These are phyloP conservation scores for Starmerella gropengiesseri DNA, from an alignment of 805 yeast genomes.

Conservation along the genomic window DNA sequence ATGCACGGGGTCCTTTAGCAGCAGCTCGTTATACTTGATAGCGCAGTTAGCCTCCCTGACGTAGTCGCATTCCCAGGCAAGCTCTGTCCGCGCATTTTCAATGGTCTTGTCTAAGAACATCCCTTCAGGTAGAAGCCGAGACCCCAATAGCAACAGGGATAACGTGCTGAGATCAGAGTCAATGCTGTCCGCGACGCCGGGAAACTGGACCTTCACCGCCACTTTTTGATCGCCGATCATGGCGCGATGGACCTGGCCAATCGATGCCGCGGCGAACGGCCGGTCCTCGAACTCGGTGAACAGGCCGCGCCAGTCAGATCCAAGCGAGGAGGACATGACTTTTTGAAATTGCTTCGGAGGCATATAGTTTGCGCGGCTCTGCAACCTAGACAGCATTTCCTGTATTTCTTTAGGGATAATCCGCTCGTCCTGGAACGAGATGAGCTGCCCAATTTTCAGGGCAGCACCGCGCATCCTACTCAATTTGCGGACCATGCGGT, in stretches of 20 bases:
- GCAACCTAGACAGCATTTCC: constrained; percentile 68
- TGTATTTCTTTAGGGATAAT: constrained; percentile 79
- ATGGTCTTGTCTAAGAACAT: constrained; percentile 82
- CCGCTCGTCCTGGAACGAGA: constrained; percentile 85
- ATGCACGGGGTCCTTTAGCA: constrained; percentile 44
- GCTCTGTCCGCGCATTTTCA: constrained; percentile 83
- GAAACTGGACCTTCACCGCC: constrained; percentile 93
- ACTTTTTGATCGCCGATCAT: constrained; percentile 41
- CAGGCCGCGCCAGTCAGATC: constrained; percentile 62
- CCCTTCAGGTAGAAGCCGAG: constrained; percentile 80
- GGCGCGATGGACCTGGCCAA: constrained; percentile 92
- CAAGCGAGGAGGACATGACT: constrained; percentile 63
- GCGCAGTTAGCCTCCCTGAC: constrained; percentile 74
- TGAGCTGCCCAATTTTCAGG: constrained; percentile 88
- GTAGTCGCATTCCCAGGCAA: constrained; percentile 97
- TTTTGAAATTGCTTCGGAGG: constrained; percentile 79
- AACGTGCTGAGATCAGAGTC: constrained; percentile 88
- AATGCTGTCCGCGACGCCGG: constrained; percentile 88
- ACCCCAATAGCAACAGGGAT: constrained; percentile 71
- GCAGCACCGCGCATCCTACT: constrained; percentile 99
- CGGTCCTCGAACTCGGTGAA: constrained; percentile 70
- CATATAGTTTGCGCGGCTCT: constrained; percentile 93
- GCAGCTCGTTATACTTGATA: constrained; percentile 52
- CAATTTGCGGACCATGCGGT: constrained; percentile 75
- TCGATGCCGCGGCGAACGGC: constrained; percentile 95